Conservation (phyloP, 768 basidiomycete genomes). For the Amanita inopinata region DNA sequence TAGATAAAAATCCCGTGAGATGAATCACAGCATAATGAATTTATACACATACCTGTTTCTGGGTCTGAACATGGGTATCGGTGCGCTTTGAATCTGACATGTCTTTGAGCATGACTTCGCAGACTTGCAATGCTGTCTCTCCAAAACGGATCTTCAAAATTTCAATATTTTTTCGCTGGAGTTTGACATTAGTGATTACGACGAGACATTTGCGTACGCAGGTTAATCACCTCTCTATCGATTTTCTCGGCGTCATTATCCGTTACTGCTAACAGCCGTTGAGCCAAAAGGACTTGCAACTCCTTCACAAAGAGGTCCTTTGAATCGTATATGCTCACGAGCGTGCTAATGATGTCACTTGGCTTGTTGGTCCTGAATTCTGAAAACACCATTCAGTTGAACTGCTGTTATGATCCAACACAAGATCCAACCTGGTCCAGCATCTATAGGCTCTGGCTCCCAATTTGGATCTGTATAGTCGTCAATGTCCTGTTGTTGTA, state of each 20-base stretch:
- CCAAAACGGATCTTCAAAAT: conserved; percentile 95
- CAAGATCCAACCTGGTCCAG: conserved; percentile 70
- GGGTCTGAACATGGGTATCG: conserved; percentile 79
- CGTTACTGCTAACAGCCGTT: conserved; percentile 68
- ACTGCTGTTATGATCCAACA: neutral
- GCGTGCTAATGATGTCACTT: conserved; percentile 89
- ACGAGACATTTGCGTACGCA: neutral
- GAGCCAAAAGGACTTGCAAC: conserved; percentile 84
- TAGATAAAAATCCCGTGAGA: conserved; percentile 17
- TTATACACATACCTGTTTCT: conserved; percentile 42
- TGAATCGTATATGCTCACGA: conserved; percentile 96
- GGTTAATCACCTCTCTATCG: conserved; percentile 47
- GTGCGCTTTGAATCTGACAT: conserved; percentile 91
- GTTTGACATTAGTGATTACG: conserved; percentile 6
- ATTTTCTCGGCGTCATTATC: conserved; percentile 76
- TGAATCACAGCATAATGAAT: neutral
- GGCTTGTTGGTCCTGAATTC: conserved; percentile 90
- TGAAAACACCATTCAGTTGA: conserved; percentile 17
- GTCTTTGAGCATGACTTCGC: conserved; percentile 97
- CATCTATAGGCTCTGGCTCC: conserved; percentile 95
- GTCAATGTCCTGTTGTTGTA: conserved; percentile 69
- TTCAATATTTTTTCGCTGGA: conserved; percentile 83
- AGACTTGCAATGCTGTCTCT: conserved; percentile 84
- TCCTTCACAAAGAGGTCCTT: conserved; percentile 96
- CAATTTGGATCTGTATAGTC: conserved; percentile 89